Conservation (phyloP, 2,329 filamentous ascomycete genomes). For the Aspergillus aculeatus region DNA sequence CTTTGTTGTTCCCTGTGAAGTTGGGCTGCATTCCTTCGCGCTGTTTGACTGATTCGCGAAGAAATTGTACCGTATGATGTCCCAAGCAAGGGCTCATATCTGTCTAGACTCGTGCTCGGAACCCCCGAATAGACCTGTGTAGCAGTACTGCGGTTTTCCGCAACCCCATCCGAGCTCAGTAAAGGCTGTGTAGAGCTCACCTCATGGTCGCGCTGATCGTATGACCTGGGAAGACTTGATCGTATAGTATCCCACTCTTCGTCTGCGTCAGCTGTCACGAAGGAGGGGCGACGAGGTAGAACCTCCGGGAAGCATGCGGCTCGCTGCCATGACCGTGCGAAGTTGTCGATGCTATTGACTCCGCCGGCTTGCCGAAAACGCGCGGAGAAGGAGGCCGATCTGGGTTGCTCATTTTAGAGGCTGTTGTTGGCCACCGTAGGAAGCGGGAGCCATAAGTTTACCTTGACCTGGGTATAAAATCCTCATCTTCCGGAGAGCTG, state of each 20-base stretch:
- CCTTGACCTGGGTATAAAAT: conserved; percentile 16
- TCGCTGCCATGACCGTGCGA: conserved; percentile 87
- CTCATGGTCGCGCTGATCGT: conserved; percentile 24
- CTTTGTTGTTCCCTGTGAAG: conserved; percentile 53
- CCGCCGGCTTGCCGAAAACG: conserved; percentile 70
- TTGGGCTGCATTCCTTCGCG: conserved; percentile 56
- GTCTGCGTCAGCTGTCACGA: conserved; percentile 59
- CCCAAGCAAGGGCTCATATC: conserved; percentile 57
- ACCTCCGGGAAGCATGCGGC: conserved; percentile 87
- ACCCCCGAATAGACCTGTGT: conserved; percentile 19
- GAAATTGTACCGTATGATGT: conserved; percentile 61
- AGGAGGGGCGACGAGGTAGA: conserved; percentile 73
- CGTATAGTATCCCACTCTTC: conserved; percentile 41
- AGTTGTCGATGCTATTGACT: conserved; percentile 91
- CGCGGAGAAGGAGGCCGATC: conserved; percentile 45
- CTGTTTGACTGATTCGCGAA: conserved; percentile 56
- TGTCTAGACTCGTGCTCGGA: conserved; percentile 18
- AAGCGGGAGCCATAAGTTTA: conserved; percentile 1
- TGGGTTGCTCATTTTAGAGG: conserved; percentile 10
- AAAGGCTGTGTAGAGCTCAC: conserved; percentile 29
- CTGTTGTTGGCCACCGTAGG: neutral
- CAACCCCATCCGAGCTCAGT: conserved; percentile 32
- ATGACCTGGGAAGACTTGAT: conserved; percentile 21
- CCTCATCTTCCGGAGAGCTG: conserved; percentile 1
- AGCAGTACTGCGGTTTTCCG: conserved; percentile 19